A percentile compares a stretch with the other conserved stretches of the same genome.
Conservation (phyloP, 2,329 filamentous ascomycete genomes). For the Penicillium glabrum region DNA sequence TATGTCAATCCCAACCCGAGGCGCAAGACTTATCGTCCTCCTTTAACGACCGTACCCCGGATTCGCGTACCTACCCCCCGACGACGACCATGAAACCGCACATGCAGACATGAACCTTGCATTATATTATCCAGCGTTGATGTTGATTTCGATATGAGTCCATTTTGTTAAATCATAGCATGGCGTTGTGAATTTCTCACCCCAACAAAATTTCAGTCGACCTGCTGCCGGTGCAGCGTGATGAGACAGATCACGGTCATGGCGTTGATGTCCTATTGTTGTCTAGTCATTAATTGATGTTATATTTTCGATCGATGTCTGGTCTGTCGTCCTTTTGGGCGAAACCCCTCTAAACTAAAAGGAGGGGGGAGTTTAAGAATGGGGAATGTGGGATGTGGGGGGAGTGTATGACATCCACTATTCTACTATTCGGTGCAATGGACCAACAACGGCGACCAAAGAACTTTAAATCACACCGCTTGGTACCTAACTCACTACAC, state of each 20-base stretch:
- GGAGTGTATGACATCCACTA: not conserved
- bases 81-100: not conserved
- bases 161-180: not conserved
- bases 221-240: not conserved
- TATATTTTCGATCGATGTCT: not conserved
- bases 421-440: slow-evolving; percentile 3
- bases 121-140: not conserved
- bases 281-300: not conserved
- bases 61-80: slow-evolving; percentile 3
- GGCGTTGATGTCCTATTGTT: not conserved
- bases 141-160: not conserved
- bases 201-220: not conserved
- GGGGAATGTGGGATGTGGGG: not conserved
- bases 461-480: not conserved
- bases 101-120: not conserved
- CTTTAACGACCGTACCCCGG: not conserved
- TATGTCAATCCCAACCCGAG: slow-evolving; percentile 30
- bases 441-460: slow-evolving; percentile 5
- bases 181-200: not conserved
- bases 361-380: not conserved
- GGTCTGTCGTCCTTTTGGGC: not conserved
- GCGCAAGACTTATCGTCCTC: not conserved
- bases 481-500: not conserved
- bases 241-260: not conserved
- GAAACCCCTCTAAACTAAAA: not conserved